Conservation (phyloP, 305 asterid species). For the Fraxinus floribunda region DNA sequence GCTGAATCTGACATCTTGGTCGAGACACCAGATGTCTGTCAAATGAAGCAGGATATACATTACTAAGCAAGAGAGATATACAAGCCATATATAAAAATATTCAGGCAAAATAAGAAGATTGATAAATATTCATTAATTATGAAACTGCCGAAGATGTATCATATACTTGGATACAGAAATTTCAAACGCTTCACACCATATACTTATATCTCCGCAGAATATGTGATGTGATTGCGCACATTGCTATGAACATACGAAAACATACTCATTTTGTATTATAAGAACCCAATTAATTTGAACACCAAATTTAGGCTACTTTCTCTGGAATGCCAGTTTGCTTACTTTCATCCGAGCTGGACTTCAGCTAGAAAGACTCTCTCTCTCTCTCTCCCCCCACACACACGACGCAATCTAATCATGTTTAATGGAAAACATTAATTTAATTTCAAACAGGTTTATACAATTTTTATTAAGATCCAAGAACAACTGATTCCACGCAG, state of each 20-base stretch:
- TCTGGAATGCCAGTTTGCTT: not conserved
- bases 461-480: not conserved
- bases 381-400: too few relatives aligned
- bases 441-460: not conserved
- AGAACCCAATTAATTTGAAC: not conserved
- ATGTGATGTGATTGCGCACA: not conserved
- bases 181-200: not conserved
- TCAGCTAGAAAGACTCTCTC: not conserved
- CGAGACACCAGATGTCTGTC: conserved; percentile 56
- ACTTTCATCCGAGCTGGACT: not conserved
- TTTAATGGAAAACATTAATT: not conserved
- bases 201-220: not conserved
- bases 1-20: conserved; percentile 54
- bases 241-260: not conserved
- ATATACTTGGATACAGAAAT: conserved; percentile 1
- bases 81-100: not conserved
- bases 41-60: conserved; percentile 18
- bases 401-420: not conserved
- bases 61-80: conserved; percentile 1
- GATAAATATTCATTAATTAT: not conserved
- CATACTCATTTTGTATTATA: not conserved
- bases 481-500: not conserved
- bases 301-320: not conserved
- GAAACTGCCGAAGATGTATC: not conserved
- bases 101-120: conserved; percentile 6